These are phyloP conservation scores for Gremmenia infestans DNA, from an alignment of 2,329 filamentous ascomycete genomes.

Conservation along the genomic window DNA sequence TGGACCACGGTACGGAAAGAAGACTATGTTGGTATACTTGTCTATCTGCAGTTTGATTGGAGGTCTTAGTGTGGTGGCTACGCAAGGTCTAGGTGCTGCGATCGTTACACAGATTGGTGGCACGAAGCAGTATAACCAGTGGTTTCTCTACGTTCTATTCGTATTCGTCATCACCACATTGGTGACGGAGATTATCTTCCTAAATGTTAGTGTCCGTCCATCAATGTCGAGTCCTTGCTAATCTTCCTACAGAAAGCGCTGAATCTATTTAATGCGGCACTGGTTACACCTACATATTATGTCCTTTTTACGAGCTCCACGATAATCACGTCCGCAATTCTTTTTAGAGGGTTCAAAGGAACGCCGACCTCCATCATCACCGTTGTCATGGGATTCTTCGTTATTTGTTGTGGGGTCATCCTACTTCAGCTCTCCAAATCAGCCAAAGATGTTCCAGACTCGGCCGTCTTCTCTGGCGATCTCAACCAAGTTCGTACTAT, in stretches of 20 bases:
- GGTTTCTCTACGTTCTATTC: conserved; percentile 90
- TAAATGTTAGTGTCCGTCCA: conserved; percentile 67
- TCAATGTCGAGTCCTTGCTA: conserved; percentile 1
- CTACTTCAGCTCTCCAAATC: conserved; percentile 96
- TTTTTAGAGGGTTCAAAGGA: conserved; percentile 93
- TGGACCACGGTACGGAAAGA: conserved; percentile 86
- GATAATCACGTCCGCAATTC: conserved; percentile 85
- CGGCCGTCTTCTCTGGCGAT: conserved; percentile 86
- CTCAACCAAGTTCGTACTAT: conserved; percentile 94
- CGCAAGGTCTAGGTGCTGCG: conserved; percentile 85
- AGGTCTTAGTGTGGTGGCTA: conserved; percentile 89
- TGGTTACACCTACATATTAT: conserved; percentile 98
- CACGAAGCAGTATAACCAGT: conserved; percentile 87
- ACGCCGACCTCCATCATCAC: conserved; percentile 75
- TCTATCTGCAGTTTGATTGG: conserved; percentile 94
- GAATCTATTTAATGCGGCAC: conserved; percentile 91
- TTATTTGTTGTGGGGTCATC: conserved; percentile 89
- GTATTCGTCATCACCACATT: conserved; percentile 89
- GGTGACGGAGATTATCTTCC: conserved; percentile 86
- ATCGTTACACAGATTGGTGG: conserved; percentile 83
- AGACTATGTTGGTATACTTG: conserved; percentile 96
- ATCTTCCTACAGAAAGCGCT: conserved; percentile 74
- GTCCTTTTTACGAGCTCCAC: conserved; percentile 97
- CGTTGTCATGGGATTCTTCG: conserved; percentile 87
- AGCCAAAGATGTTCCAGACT: conserved; percentile 92